phyloP scores from a whole-genome alignment of 2,329 filamentous ascomycete genomes.

The Rasamsonia emersonii region DNA sequence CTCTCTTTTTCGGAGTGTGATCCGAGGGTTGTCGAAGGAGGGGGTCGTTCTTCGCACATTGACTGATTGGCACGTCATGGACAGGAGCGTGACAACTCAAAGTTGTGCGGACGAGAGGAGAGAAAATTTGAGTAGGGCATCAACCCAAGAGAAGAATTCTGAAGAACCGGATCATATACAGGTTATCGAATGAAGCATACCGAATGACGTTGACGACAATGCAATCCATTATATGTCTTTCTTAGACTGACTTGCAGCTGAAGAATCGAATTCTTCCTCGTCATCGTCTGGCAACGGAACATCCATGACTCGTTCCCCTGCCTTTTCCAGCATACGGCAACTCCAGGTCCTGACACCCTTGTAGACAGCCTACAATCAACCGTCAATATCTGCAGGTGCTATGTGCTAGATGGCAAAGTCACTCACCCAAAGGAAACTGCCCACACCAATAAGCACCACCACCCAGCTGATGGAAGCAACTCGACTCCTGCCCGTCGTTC shows the following conservation, averaged over 20 bases:
- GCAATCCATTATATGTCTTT: conserved; percentile 17
- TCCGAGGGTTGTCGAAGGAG: conserved; percentile 26
- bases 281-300: conserved; percentile 49
- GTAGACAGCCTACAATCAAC: conserved; percentile 59
- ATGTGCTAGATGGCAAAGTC: not conserved
- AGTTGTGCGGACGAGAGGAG: conserved; percentile 60
- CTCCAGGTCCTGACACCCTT: conserved; percentile 69
- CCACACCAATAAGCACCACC: conserved; percentile 69
- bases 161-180: too few relatives aligned
- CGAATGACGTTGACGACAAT: too few relatives aligned
- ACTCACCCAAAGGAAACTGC: conserved; percentile 69
- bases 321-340: conserved; percentile 62
- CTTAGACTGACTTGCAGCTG: conserved; percentile 14
- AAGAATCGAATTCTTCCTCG: conserved; percentile 47
- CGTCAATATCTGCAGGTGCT: conserved; percentile 14
- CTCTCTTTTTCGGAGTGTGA: not conserved
- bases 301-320: conserved; percentile 74
- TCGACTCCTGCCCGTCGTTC: conserved; percentile 63
- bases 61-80: conserved; percentile 93
- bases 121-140: too few relatives aligned
- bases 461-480: conserved; percentile 71
- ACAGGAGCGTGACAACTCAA: conserved; percentile 88
- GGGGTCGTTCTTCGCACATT: conserved; percentile 72
- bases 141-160: too few relatives aligned
- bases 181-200: too few relatives aligned